These are phyloP conservation scores for Pythium phragmitis DNA, from an alignment of 352 stramenopile species.

Conservation along the genomic window DNA sequence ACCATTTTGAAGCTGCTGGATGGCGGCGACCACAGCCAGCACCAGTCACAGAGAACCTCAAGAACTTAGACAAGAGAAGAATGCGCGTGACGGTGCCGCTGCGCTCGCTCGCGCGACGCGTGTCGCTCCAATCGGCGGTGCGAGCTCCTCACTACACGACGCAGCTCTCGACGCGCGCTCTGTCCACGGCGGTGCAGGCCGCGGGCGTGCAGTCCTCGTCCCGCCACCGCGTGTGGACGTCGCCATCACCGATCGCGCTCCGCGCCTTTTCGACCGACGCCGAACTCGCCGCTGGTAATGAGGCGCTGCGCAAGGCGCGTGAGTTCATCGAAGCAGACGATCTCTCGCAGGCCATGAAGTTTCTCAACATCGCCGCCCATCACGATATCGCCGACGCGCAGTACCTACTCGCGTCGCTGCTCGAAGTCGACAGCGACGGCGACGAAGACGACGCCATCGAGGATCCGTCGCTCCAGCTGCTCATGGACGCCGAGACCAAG, in stretches of 20 bases:
- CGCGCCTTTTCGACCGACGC: slow-evolving; percentile 14
- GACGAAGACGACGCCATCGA: slow-evolving; percentile 12
- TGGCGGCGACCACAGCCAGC: not conserved
- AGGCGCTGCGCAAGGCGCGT: slow-evolving; percentile 62
- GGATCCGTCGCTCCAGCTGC: slow-evolving; percentile 34
- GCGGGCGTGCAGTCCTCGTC: not conserved
- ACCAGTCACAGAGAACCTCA: not conserved
- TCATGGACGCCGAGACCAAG: slow-evolving; percentile 70
- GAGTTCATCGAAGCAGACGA: slow-evolving; percentile 57
- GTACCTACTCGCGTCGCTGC: slow-evolving; percentile 66
- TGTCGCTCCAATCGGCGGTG: not conserved
- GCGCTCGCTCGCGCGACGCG: slow-evolving; percentile 10
- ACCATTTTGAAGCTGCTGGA: not conserved
- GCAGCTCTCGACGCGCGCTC: not conserved
- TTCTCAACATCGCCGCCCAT: slow-evolving; percentile 55
- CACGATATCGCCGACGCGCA: slow-evolving; percentile 70
- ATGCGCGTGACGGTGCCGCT: slow-evolving; percentile 5
- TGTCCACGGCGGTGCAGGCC: not conserved
- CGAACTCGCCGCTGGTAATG: slow-evolving; percentile 19
- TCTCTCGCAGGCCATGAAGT: slow-evolving; percentile 55
- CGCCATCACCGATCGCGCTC: not conserved
- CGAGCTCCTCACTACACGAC: not conserved
- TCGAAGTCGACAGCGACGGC: slow-evolving; percentile 40
- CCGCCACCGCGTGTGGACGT: slow-evolving; percentile 1
- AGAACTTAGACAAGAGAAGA: not conserved